These are phyloP conservation scores for Hansfordia pulvinata DNA, from an alignment of 2,329 filamentous ascomycete species.

Conservation along the genomic window DNA sequence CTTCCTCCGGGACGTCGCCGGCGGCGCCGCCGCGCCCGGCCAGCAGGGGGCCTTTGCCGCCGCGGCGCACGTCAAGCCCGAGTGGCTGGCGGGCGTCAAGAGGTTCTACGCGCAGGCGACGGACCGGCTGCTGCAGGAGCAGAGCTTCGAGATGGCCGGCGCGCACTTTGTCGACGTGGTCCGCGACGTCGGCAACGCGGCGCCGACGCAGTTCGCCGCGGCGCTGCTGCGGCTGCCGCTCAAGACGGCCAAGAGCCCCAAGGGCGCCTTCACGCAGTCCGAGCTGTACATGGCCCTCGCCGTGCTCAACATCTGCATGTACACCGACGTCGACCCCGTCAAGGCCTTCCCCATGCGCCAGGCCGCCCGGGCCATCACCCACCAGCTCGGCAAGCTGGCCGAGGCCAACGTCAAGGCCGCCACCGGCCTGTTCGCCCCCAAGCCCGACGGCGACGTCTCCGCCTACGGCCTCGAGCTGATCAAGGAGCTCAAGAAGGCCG, in stretches of 20 bases:
- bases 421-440: slow-evolving; percentile 38
- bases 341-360: slow-evolving; percentile 53
- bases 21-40: slow-evolving; percentile 40
- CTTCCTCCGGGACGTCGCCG: slow-evolving; percentile 43
- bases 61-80: slow-evolving; percentile 45
- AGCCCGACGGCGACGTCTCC: slow-evolving; percentile 37
- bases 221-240: slow-evolving; percentile 52
- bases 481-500: slow-evolving; percentile 48
- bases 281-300: slow-evolving; percentile 50
- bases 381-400: slow-evolving; percentile 46
- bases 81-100: slow-evolving; percentile 50
- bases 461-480: slow-evolving; percentile 54
- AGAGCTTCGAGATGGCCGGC: slow-evolving; percentile 47
- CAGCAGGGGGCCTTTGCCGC: no score
- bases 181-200: slow-evolving; percentile 55
- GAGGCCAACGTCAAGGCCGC: slow-evolving; percentile 52
- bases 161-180: slow-evolving; percentile 58
- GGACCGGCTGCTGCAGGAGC: slow-evolving; percentile 45
- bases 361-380: slow-evolving; percentile 39
- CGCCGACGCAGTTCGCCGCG: slow-evolving; percentile 49
- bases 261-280: slow-evolving; percentile 40
- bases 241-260: slow-evolving; percentile 46
- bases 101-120: slow-evolving; percentile 53
- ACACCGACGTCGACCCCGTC: slow-evolving; percentile 51
- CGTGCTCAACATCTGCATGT: slow-evolving; percentile 51